Base-by-base conservation (phyloP, 2,329 filamentous ascomycete genomes). In the Talaromyces funiculosus region DNA sequence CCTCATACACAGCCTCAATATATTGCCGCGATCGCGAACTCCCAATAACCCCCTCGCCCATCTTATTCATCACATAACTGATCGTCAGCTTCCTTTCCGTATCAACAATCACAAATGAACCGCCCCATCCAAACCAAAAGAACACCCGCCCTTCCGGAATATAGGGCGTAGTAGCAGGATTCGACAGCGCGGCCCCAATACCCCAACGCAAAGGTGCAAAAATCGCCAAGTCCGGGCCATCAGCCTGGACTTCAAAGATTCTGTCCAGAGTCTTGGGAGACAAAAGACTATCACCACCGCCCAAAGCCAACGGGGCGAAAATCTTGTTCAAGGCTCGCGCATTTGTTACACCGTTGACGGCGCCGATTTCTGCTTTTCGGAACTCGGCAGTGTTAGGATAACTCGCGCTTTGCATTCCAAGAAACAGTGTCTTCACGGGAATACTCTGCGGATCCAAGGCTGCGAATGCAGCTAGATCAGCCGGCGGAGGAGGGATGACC, bases 71-170 rank as follows among this genome's bases (percentile, higher is more conserved):
- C 2, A 70, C 67, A 67, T 81, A 81, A 0, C 68, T 66, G 31
- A 81, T 73, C 0, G 79, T 81, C 61, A 81, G 65, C 16, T 69
- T 65, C 2, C 72, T 65, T 33, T 79, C 75, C 4, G 73, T 40
- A 63, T 82, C 80, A 71, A 81, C 77, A 29, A 81, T 61, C 3
- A 72, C 63, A 1, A 78, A 59, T 0, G 78, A 79, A 0, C 80
- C 79, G 10, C 79, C 79, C 73, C 73, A 80, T 0, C 79, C 79
- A 24, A 72, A 71, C 78, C 80, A 81, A 59, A 72, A 79, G 47
- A 72, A 73, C 3, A 68, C 61, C 4, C 66, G 64, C 0, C 77
- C 78, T 7, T 66, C 62, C 0, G 72, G 72, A 4, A 74, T 63
- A 62, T 63, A 73, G 1, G 62, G 43, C 2, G 64, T 9, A 14